phyloP scores from a whole-genome alignment of 352 stramenopile genomes.

The Aphanomyces astaci region DNA sequence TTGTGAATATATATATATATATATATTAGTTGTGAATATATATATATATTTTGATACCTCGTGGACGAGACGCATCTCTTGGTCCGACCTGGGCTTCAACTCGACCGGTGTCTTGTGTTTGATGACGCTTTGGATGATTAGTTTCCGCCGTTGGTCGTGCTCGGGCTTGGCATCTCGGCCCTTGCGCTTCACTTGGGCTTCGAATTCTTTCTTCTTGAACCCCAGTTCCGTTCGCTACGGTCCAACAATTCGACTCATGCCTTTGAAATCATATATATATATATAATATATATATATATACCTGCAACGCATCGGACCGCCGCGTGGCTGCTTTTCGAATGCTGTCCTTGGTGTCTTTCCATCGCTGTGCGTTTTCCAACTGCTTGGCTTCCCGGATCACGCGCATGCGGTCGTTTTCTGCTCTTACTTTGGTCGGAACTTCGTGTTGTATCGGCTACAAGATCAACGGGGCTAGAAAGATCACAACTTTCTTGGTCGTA shows the following conservation, averaged over 20 bases:
- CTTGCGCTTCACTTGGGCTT: constrained; percentile 11
- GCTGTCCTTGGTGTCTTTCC: constrained; percentile 15
- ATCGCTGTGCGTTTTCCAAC: constrained; percentile 11
- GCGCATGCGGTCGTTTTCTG: neutral
- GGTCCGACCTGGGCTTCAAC: neutral
- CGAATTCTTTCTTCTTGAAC: constrained; percentile 19
- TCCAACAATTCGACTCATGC: neutral
- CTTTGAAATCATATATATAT: neutral
- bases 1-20: no score
- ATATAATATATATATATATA: no score
- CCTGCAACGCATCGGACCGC: neutral
- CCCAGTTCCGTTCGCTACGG: neutral
- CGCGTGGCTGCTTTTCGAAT: constrained; percentile 5
- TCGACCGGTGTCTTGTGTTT: neutral
- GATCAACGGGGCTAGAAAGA: neutral
- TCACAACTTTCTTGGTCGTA: neutral
- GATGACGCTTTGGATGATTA: neutral
- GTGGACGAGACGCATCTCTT: constrained; percentile 12
- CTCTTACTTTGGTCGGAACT: neutral
- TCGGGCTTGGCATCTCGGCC: constrained; percentile 4
- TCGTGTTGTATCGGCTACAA: neutral
- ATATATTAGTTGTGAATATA: no score
- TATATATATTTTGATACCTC: no score
- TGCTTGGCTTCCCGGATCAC: constrained; percentile 13
- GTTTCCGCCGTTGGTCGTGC: constrained; percentile 2